Evolutionary conservation across 2,329 filamentous ascomycete genomes (phyloP), one percentile per base, ranked within the genome.

Genomic region (Triangularia setosa): DNA sequence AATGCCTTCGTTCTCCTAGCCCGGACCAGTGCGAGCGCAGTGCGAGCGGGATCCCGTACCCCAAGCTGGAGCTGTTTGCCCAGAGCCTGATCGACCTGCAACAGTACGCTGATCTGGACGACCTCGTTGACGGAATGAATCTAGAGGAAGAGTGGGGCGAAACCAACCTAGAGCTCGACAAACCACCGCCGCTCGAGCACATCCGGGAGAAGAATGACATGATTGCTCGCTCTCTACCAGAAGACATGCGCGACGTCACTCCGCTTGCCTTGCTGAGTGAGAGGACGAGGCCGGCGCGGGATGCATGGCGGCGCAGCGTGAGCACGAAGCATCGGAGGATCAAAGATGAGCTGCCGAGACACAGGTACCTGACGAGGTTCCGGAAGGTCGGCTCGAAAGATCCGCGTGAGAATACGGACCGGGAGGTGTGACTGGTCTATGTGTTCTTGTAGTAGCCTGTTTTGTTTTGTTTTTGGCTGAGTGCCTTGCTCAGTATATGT

Each of bases 81-180:
- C 58, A 61, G 25, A 58, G 54, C 24, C 24, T 64, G 24, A 28
- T 64, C 14, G 62, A 61, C 27, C 48, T 28, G 27, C 58, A 61
- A 23, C 48, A 58, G 11, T 64, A 61, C 24, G 54, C 62, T 18
- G 58, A 58, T 28, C 16, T 53, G 21, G 62, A 58, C 4, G 58
- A 64, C 16, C 35, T 64, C 4, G 27, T 61, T 4, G 58, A 61
- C 40, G 58, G 53, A 21, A 61, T 64, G 35, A 48, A 61, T 23
- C 28, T 61, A 8, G 54, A 61, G 7, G 52, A 58, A 24, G 35
- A 24, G 33, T 61, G 62, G 62, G 62, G 27, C 53, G 52, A 61
- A 28, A 27, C 2, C 12, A 44, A 58, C n/a, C 54, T 61, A 3
- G 6, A 35, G 4, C 23, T 58, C 12, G 59, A 44, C 14, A 54